These are phyloP conservation scores for Neonothopanus nambi DNA, from an alignment of 1,284 basidiomycete genomes.

Conservation along the genomic window DNA sequence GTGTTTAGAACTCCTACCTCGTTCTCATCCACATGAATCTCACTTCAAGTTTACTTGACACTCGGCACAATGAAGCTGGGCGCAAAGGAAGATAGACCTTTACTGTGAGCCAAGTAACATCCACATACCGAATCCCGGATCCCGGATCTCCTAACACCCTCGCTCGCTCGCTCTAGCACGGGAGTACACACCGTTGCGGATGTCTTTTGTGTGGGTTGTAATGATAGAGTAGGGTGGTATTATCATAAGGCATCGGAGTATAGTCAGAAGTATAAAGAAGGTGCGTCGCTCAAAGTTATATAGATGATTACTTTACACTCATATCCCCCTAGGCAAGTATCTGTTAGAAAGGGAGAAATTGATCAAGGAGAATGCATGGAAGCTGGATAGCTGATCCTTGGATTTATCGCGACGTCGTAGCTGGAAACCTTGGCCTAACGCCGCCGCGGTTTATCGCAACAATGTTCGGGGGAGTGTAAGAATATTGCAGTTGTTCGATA, in stretches of 20 bases:
- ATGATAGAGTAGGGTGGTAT: slow-evolving; percentile 80
- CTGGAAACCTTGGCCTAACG: no score
- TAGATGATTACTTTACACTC: slow-evolving; percentile 1
- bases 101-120: slow-evolving; percentile 51
- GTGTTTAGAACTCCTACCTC: no score
- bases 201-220: slow-evolving; percentile 76
- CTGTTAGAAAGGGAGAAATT: slow-evolving; percentile 81
- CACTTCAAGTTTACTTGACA: no score
- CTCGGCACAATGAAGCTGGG: slow-evolving; percentile 45
- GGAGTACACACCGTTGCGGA: slow-evolving; percentile 85
- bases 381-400: slow-evolving; percentile 46
- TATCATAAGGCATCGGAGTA: slow-evolving; percentile 80
- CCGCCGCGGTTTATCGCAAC: no score
- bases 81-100: slow-evolving; percentile 71
- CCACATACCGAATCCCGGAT: background rate
- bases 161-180: no score
- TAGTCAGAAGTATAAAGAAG: slow-evolving; percentile 88
- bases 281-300: slow-evolving; percentile 41
- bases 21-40: no score
- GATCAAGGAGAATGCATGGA: slow-evolving; percentile 81
- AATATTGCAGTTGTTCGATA: background rate
- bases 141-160: background rate
- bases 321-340: slow-evolving; percentile 63
- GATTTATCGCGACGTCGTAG: no score
- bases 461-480: no score